Percentiles rank a stretch among this genome's conserved stretches.
phyloP scores from a whole-genome alignment of 441 rosid genomes.

The Daphne laureola region DNA sequence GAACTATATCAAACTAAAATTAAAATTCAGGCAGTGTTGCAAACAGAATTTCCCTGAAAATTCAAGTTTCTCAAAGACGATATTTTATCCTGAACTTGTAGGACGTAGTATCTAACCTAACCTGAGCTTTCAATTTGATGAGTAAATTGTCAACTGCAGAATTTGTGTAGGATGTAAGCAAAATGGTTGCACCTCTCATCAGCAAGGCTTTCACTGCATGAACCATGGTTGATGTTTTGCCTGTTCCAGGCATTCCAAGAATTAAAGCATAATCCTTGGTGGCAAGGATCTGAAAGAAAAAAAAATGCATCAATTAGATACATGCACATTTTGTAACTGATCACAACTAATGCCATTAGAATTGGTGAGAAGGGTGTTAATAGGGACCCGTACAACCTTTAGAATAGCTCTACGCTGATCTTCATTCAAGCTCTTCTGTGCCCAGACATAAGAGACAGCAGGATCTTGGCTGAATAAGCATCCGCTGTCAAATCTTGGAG shows the following conservation, averaged over 20 bases:
- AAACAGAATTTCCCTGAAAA: neutral
- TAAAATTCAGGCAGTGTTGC: too few relatives aligned
- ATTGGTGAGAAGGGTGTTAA: neutral
- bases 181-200: slow-evolving; percentile 87
- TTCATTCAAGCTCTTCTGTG: slow-evolving; percentile 76
- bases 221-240: slow-evolving; percentile 95
- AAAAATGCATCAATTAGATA: slow-evolving; percentile 14
- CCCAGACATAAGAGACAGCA: slow-evolving; percentile 90
- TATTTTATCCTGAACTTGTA: neutral
- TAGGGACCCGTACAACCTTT: slow-evolving; percentile 45
- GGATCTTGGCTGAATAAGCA: slow-evolving; percentile 95
- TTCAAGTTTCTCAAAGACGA: neutral
- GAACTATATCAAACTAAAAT: too few relatives aligned
- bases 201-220: slow-evolving; percentile 95
- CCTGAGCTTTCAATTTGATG: slow-evolving; percentile 96
- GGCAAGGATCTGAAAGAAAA: slow-evolving; percentile 81
- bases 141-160: slow-evolving; percentile 97
- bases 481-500: slow-evolving; percentile 94
- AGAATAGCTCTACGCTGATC: slow-evolving; percentile 97
- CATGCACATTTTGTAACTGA: slow-evolving; percentile 7
- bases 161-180: slow-evolving; percentile 98
- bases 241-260: slow-evolving; percentile 99
- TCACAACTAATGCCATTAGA: neutral
- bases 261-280: slow-evolving; percentile 92
- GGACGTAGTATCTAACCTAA: slow-evolving; percentile 13